A percentile compares a stretch with the other conserved stretches of the same genome.
phyloP scores from a whole-genome alignment of 1,284 basidiomycete genomes.

The Cryptococcus sp. region DNA sequence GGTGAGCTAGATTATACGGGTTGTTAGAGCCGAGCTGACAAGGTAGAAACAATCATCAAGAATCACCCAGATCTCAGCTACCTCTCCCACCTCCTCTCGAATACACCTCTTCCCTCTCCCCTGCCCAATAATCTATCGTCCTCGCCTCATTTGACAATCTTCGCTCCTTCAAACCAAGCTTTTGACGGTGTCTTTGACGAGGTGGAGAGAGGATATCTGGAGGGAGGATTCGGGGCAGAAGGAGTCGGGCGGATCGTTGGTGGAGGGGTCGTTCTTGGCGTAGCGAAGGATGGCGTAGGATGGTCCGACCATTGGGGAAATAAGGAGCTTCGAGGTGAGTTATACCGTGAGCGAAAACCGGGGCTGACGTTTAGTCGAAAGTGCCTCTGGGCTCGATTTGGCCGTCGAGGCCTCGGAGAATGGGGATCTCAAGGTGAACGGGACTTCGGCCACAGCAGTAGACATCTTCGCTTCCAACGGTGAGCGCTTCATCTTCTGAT shows the following conservation, averaged over 20 bases:
- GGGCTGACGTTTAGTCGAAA: conserved; percentile 8
- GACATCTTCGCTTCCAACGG: conserved; percentile 90
- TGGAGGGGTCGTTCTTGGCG: conserved; percentile 60
- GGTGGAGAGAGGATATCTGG: conserved; percentile 74
- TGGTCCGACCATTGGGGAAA: conserved; percentile 36
- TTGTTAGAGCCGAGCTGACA: conserved; percentile 2
- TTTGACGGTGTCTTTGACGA: conserved; percentile 59
- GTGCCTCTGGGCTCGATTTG: conserved; percentile 60
- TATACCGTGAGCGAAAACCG: background rate
- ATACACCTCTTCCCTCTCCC: conserved; percentile 62
- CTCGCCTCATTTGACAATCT: conserved; percentile 72
- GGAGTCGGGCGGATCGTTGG: conserved; percentile 72
- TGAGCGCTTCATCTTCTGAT: conserved; percentile 7
- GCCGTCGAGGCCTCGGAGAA: conserved; percentile 55
- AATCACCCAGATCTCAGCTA: conserved; percentile 61
- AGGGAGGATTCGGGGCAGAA: conserved; percentile 73
- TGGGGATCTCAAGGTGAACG: conserved; percentile 57
- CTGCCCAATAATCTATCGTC: conserved; percentile 49
- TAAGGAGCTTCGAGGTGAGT: conserved; percentile 20
- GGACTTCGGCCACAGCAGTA: conserved; percentile 57
- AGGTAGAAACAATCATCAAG: conserved; percentile 56
- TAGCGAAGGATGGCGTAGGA: conserved; percentile 33
- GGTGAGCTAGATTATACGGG: conserved; percentile 50
- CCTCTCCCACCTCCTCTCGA: conserved; percentile 51
- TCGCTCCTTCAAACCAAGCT: conserved; percentile 79